Conservation (phyloP, 192 early-diverging fungal species). For the Coemansia guatemalensis region DNA sequence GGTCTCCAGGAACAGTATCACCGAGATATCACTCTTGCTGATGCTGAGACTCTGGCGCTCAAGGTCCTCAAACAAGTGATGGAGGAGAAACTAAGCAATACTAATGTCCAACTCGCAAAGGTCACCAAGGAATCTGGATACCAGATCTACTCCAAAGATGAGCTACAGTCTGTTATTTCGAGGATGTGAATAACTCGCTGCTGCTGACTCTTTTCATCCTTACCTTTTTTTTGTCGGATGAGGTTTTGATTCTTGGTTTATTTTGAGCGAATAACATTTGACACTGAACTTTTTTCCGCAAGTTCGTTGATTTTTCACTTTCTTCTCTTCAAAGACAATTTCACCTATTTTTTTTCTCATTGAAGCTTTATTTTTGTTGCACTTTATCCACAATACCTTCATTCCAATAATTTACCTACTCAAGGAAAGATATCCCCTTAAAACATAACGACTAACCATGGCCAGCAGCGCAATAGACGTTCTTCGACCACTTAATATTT, state of each 20-base stretch:
- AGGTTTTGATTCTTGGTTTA: not conserved
- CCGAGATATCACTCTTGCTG: constrained; percentile 73
- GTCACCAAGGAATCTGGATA: constrained; percentile 78
- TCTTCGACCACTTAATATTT: constrained; percentile 19
- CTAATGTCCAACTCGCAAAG: constrained; percentile 92
- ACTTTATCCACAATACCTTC: no score
- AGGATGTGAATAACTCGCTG: constrained; percentile 53
- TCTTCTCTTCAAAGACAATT: not conserved
- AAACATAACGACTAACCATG: not conserved
- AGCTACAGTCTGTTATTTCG: constrained; percentile 77
- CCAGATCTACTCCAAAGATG: constrained; percentile 74
- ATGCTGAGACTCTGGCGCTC: constrained; percentile 87
- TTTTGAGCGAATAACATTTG: not conserved
- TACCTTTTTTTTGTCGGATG: not conserved
- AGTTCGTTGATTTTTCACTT: not conserved
- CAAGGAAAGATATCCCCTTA: no score
- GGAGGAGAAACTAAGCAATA: constrained; percentile 98
- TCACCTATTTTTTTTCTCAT: no score
- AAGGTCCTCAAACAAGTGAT: constrained; percentile 99
- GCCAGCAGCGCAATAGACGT: not conserved
- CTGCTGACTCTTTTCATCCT: not conserved
- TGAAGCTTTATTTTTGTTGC: no score
- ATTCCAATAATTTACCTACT: not conserved
- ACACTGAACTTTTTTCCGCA: not conserved
- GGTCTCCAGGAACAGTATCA: constrained; percentile 98